Base-by-base conservation (phyloP, 2,329 filamentous ascomycete genomes). In the Trichoderma harzianum region DNA sequence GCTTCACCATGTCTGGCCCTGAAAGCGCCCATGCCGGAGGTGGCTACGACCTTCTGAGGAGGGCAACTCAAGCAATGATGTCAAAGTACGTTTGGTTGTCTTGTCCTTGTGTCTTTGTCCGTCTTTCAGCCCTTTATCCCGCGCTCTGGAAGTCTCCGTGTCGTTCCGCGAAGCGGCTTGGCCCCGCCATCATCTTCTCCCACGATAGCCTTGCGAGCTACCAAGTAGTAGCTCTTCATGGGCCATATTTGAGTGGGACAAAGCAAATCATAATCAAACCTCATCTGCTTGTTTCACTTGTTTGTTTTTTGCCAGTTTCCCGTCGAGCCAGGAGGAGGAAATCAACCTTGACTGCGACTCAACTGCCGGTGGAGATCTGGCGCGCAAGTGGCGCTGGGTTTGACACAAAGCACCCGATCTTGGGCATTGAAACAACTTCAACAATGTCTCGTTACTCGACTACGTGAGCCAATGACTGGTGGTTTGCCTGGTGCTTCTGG, bases 41-140 rank as follows among this genome's bases (percentile, higher is more conserved):
- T 77, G 83, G 85, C 75, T 88, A 86, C 76, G 88, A 90, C 80
- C 82, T 90, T 75, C 79, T 90, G 74, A 84, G 86, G 77, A 84
- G 87, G 79, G 88, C 88, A 73, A 90, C 88, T n/a, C 87, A 89
- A 77, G 86, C 86, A 76, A 87, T 90, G 85, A 88, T 90, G 86
- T 89, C 87, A 81, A 89, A 83, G 87, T 89, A 85, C 79, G 87
- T 85, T 72, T 62, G 32, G 43, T 71, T 60, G 32, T 47, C 72
- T 51, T 69, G 18, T 70, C 30, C 18, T 72, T 72, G 39, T 69
- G 57, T 53, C 12, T 53, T 43, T 69, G 21, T 39, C 0, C 28
- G 57, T 53, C 43, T 34, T 62, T 51, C 57, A 34, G 57, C 51
- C 47, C 61, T 72, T 64, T 61, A 39, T 51, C 47, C 47, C 70